Conservation (phyloP, 2,329 filamentous ascomycete genomes). For the Nothomitra cinnamomea region DNA sequence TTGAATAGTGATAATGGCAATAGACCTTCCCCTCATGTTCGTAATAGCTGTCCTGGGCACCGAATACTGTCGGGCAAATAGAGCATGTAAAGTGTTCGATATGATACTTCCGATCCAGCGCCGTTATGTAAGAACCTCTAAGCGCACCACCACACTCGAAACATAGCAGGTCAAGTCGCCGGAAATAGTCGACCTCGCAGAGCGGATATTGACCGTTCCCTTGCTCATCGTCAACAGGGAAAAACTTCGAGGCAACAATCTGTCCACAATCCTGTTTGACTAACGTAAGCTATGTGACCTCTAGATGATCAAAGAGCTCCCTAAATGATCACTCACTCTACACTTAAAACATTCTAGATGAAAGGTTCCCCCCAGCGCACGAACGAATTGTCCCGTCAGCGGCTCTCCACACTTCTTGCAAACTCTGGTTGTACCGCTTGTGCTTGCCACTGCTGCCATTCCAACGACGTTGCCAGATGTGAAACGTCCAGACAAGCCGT, state of each 20-base stretch:
- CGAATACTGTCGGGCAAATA: constrained; percentile 92
- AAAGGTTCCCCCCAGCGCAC: constrained; percentile 82
- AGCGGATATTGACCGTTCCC: constrained; percentile 74
- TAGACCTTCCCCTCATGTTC: constrained; percentile 94
- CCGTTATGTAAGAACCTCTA: constrained; percentile 93
- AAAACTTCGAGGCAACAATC: constrained; percentile 97
- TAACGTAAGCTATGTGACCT: constrained; percentile 6
- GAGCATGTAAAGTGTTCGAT: constrained; percentile 99
- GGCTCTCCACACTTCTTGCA: constrained; percentile 77
- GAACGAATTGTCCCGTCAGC: constrained; percentile 88
- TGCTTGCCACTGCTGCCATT: neutral
- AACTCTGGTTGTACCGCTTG: constrained; percentile 22
- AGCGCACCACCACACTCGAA: constrained; percentile 83
- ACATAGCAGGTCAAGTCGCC: constrained; percentile 77
- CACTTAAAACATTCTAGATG: constrained; percentile 98
- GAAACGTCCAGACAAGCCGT: neutral
- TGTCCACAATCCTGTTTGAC: constrained; percentile 70
- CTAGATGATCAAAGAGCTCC: constrained; percentile 5
- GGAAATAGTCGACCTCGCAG: constrained; percentile 96
- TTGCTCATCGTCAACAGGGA: constrained; percentile 83
- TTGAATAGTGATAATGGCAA: constrained; percentile 98
- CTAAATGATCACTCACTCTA: constrained; percentile 39
- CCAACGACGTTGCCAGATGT: neutral
- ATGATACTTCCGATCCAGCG: constrained; percentile 93
- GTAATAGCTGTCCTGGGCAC: constrained; percentile 96